phyloP scores from a whole-genome alignment of 129 eudicot species.

The Kitagawia praeruptora region DNA sequence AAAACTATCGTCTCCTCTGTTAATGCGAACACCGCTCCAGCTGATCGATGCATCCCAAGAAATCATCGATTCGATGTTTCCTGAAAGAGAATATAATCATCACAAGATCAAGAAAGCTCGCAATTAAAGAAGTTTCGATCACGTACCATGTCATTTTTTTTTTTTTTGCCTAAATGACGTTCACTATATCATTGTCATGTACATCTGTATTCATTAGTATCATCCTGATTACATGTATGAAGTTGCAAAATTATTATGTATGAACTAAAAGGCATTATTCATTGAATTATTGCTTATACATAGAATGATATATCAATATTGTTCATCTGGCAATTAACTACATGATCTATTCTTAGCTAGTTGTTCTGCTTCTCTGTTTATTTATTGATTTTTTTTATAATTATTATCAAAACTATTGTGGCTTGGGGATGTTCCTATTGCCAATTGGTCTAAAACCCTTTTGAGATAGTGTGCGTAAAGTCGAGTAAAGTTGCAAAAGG shows the following conservation, averaged over 20 bases:
- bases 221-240: not conserved
- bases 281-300: too few species aligned
- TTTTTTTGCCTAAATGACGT: too few species aligned
- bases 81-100: constrained; percentile 3
- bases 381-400: not conserved
- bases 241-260: not conserved
- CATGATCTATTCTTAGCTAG: not conserved
- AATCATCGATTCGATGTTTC: constrained; percentile 18
- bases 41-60: constrained; percentile 15
- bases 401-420: not conserved
- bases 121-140: not conserved
- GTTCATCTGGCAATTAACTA: not conserved
- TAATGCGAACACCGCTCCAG: not conserved
- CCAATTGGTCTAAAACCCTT: not conserved
- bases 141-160: not conserved
- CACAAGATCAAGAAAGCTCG: constrained; percentile 29
- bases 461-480: constrained; percentile 5
- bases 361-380: not conserved
- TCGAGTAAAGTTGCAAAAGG: constrained; percentile 4
- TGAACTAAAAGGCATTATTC: too few species aligned
- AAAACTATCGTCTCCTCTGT: constrained; percentile 15
- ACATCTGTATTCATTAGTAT: not conserved
- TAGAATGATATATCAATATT: not conserved
- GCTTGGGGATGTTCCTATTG: not conserved
- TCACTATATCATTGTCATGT: not conserved